A percentile compares a stretch with the other conserved stretches of the same genome.
Evolutionary conservation across 2,329 filamentous ascomycete species (phyloP).

Genomic region (Trichophyton simii): DNA sequence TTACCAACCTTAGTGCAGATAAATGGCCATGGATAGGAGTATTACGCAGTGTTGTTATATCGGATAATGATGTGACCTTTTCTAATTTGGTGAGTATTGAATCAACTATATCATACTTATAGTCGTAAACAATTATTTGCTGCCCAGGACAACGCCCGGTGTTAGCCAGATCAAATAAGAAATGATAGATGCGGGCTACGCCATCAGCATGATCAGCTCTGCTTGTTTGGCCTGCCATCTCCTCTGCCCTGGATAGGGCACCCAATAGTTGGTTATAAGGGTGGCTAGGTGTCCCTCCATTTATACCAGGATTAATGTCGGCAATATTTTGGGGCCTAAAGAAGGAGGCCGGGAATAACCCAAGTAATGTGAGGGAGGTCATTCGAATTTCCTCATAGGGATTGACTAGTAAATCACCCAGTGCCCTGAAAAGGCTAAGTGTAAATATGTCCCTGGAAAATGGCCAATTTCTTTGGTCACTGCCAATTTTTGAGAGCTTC

Average conservation of each 20-base stretch:
- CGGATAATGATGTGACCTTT: slow-evolving; percentile 45
- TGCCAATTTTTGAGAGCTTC: slow-evolving; percentile 36
- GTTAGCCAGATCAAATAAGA: slow-evolving; percentile 50
- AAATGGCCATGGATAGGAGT: slow-evolving; percentile 59
- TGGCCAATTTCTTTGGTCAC: slow-evolving; percentile 39
- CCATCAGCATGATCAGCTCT: slow-evolving; percentile 89
- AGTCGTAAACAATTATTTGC: slow-evolving; percentile 21
- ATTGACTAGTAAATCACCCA: slow-evolving; percentile 72
- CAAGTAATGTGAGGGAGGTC: slow-evolving; percentile 36
- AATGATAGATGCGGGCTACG: slow-evolving; percentile 61
- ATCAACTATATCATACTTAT: slow-evolving; percentile 41
- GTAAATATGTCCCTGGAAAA: slow-evolving; percentile 35
- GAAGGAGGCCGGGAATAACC: slow-evolving; percentile 23
- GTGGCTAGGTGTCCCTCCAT: not conserved
- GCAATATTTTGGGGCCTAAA: slow-evolving; percentile 8
- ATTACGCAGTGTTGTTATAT: slow-evolving; percentile 54
- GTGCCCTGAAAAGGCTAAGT: slow-evolving; percentile 35
- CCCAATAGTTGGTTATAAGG: slow-evolving; percentile 17
- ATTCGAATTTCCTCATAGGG: slow-evolving; percentile 84
- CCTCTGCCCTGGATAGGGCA: slow-evolving; percentile 26
- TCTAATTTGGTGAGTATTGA: slow-evolving; percentile 51
- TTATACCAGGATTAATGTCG: not conserved
- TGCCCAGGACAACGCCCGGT: slow-evolving; percentile 18
- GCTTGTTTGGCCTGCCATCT: slow-evolving; percentile 47
- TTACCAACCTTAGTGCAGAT: slow-evolving; percentile 48